phyloP scores from a whole-genome alignment of 352 stramenopile species.

The Globisporangium canariense region DNA sequence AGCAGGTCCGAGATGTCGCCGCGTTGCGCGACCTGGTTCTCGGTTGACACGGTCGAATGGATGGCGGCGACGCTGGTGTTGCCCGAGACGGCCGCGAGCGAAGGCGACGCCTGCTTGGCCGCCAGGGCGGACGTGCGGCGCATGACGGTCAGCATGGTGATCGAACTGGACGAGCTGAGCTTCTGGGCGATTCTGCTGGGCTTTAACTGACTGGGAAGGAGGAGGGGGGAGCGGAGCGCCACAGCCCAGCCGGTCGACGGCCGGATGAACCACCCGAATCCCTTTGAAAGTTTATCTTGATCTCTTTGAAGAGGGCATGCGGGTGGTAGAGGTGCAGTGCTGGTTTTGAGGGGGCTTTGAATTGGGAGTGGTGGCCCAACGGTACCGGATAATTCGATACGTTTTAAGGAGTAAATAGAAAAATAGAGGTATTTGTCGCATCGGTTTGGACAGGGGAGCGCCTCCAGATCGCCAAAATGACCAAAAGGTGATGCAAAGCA shows the following conservation, averaged over 20 bases:
- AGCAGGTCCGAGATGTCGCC: constrained; percentile 75
- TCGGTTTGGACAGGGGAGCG: neutral
- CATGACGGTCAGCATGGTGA: constrained; percentile 36
- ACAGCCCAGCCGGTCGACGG: neutral
- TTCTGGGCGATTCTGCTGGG: constrained; percentile 4
- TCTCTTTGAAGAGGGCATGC: neutral
- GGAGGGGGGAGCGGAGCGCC: constrained; percentile 7
- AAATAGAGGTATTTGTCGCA: neutral
- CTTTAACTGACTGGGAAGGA: constrained; percentile 9
- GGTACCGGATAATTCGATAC: neutral
- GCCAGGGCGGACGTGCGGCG: constrained; percentile 30
- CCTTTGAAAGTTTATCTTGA: neutral
- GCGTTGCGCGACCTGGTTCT: constrained; percentile 38
- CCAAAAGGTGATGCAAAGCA: neutral
- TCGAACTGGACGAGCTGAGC: neutral
- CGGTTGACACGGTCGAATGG: constrained; percentile 26
- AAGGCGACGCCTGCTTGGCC: constrained; percentile 16
- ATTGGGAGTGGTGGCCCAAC: neutral
- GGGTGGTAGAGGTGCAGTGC: neutral
- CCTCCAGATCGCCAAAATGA: constrained; percentile 2
- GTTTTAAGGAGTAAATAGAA: neutral
- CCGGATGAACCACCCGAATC: constrained; percentile 12
- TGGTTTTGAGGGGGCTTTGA: neutral
- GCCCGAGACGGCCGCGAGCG: constrained; percentile 3
- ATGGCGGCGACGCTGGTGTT: constrained; percentile 22